Conservation (phyloP, 768 basidiomycete species). For the Kwoniella europaea region DNA sequence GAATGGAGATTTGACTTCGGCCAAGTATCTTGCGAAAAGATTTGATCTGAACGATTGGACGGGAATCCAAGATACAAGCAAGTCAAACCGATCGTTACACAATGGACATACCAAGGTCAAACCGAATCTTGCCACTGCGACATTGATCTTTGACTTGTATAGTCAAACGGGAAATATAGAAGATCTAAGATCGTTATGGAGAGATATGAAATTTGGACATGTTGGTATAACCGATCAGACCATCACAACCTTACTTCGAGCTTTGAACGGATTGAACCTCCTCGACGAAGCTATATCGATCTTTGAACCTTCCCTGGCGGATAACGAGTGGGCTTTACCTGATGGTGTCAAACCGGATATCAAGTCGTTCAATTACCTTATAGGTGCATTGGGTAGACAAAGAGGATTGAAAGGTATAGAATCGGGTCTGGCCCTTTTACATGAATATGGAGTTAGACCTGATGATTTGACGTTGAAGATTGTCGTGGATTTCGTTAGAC, state of each 20-base stretch:
- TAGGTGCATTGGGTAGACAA: constrained; percentile 10
- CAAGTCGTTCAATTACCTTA: constrained; percentile 16
- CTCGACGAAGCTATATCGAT: constrained; percentile 19
- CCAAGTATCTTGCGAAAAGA: constrained; percentile 6
- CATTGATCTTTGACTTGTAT: constrained; percentile 4
- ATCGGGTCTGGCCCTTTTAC: constrained; percentile 12
- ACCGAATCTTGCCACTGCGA: constrained; percentile 14
- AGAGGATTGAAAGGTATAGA: constrained; percentile 17
- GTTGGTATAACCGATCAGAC: constrained; percentile 3
- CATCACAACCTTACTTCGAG: constrained; percentile 9
- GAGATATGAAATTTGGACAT: not conserved
- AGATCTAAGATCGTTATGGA: constrained; percentile 17
- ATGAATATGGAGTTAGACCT: constrained; percentile 14
- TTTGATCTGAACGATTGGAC: constrained; percentile 26
- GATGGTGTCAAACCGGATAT: constrained; percentile 13
- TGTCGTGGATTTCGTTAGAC: constrained; percentile 28
- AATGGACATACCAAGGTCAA: not conserved
- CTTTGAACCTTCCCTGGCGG: not conserved
- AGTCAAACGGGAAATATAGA: constrained; percentile 7
- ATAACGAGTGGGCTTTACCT: constrained; percentile 15
- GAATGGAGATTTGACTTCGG: constrained; percentile 20
- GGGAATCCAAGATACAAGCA: not conserved
- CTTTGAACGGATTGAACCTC: not conserved
- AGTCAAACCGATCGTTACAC: too few species aligned
- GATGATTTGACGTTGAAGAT: constrained; percentile 29